Evolutionary conservation across 306 rosid species (phyloP), one percentile per base, ranked within the genome.

Genomic region (Quercus engelmannii): DNA sequence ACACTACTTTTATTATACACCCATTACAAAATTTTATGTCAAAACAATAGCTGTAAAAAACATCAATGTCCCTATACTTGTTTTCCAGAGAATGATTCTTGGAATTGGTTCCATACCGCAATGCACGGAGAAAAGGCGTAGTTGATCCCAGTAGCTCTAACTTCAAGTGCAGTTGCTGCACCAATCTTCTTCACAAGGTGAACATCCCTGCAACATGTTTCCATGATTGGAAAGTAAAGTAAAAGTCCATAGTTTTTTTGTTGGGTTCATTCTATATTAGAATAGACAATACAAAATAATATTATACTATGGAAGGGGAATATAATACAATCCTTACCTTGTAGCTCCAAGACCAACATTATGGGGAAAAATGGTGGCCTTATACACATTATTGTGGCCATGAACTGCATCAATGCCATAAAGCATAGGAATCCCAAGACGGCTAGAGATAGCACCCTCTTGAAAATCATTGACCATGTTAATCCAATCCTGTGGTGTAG

Each of bases 361-460:
- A 75, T 95, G 99, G 62, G 99, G 99, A 62, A 95, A 92, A 67
- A 91, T 75, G 18, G 99, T 95, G 71, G 99, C 90, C 69, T 88
- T 90, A 74, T 87, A 95, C 65, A 89, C 99, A 79, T 87, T 95
- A 79, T 95, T 95, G 87, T 95, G 95, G 75, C 99, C 99, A 75
- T 95, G 99, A 81, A 95, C 93, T 33, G 98, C 99, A 78, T 95
- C 99, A 51, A 95, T 95, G 35, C 99, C 99, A 82, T 95, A 95
- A 78, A 95, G 89, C 97, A 95, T 92, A 0, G 99, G 99, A 87
- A 95, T 92, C 82, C 94, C 98, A 20, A 95, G 97, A 68, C 91
- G 97, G 41, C 94, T 91, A 15, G 97, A 87, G 68, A 95, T 76
- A 69, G 98, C 83, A 25, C 78, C 98, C 71, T 74, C 85, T 84